Conservation (phyloP, 2,329 filamentous ascomycete genomes). For the Paecilomyces sp. region DNA sequence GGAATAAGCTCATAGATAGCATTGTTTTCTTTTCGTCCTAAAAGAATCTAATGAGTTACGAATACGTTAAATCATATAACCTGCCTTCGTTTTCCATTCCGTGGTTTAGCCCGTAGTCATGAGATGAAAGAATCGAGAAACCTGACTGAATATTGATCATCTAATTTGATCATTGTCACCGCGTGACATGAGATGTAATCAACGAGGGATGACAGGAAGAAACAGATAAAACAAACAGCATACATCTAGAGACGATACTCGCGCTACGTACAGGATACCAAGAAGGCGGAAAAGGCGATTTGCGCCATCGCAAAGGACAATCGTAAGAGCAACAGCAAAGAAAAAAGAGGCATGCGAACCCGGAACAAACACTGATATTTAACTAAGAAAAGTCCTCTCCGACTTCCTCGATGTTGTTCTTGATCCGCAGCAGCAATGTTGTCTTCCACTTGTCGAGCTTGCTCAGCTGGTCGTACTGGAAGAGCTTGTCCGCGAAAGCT, state of each 20-base stretch:
- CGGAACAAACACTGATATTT: constrained; percentile 2
- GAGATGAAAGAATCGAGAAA: not conserved
- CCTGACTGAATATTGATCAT: not conserved
- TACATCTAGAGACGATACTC: not conserved
- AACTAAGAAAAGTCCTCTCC: constrained; percentile 61
- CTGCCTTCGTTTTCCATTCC: too few species aligned
- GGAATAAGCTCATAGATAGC: not conserved
- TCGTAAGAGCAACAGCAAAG: not conserved
- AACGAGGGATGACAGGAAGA: not conserved
- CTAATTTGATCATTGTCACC: not conserved
- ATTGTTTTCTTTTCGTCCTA: not conserved
- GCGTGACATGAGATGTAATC: not conserved
- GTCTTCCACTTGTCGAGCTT: constrained; percentile 98
- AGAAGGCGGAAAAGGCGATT: not conserved
- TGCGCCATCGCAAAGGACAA: not conserved
- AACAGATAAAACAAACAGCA: not conserved
- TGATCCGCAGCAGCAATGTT: constrained; percentile 71
- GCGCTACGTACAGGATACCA: not conserved
- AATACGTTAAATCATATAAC: not conserved
- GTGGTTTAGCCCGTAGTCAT: too few species aligned
- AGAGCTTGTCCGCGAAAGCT: constrained; percentile 75
- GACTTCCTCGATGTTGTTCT: constrained; percentile 70
- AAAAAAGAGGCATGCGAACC: not conserved
- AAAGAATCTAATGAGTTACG: not conserved
- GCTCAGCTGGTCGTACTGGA: constrained; percentile 84